Base-by-base conservation (phyloP, 495 filamentous ascomycete genomes). In the Stereocaulon alpinum region DNA sequence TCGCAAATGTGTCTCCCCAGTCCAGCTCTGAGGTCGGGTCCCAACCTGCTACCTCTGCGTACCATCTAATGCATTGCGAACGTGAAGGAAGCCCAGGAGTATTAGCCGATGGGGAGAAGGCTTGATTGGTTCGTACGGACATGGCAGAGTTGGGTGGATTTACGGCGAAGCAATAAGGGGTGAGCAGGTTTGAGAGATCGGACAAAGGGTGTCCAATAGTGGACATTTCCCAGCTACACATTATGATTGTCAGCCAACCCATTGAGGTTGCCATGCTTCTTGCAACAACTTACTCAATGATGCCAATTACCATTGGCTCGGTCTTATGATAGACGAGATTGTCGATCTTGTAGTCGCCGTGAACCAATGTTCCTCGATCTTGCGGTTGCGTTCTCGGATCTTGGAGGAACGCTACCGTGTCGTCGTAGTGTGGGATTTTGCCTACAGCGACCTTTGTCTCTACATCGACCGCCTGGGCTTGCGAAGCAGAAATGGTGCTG, bases 291-390 rank as follows among this genome's bases (percentile, higher is more conserved):
- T 67, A 86, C 80, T 98, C 93, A 7, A 97, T 73, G 51, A 97
- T 89, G 6, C 91, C 93, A 72, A 96, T 91, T 12, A 97, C 91
- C 49, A 84, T 71, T 14, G 93, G 82, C 71, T 94, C 89, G 0
- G 84, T 91, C 72, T 86, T 84, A 72, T 95, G 89, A 70, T 92
- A 98, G 47, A 98, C 86, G 59, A 97, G 73, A 66, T 98, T 98
- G 70, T 98, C 93, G 67, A 98, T 92, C 74, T 98, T 98, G 75
- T 92, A 98, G 66, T 98, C 93, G 29, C 93, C 93, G 66, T 98
- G 93, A 29, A 98, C 83, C 22, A 96, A 76, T 2, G 84, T 85
- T 24, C 81, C 83, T 44, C 87, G 76, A 66, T 96, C 91, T 34
- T 76, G 77, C 2, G 93, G 91, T 68, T 94, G 89, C 34, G 74